These are phyloP conservation scores for Thermothelomyces thermophilus DNA, from an alignment of 2,329 filamentous ascomycete species.

Conservation along the genomic window DNA sequence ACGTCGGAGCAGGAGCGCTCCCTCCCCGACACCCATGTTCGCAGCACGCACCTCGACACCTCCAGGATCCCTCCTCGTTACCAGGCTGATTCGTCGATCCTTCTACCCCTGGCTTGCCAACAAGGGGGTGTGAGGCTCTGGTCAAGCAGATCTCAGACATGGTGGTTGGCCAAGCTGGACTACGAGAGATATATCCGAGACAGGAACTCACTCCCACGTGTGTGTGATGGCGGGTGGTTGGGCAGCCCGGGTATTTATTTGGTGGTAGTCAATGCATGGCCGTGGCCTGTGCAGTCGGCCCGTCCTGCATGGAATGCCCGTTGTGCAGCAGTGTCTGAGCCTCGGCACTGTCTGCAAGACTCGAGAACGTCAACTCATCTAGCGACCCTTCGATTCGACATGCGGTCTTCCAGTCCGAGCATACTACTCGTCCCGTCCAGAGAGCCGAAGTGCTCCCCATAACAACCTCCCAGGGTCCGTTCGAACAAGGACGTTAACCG, in stretches of 20 bases:
- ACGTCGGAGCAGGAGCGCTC: neutral
- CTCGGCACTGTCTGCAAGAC: neutral
- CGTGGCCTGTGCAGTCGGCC: constrained; percentile 1
- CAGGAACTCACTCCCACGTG: constrained; percentile 5
- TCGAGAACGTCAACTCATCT: no score
- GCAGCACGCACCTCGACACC: no score
- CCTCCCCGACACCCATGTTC: no score
- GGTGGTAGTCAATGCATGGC: neutral
- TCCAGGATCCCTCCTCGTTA: no score
- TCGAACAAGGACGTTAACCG: no score
- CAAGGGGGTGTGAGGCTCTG: neutral
- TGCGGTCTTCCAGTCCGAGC: neutral
- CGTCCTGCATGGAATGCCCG: constrained; percentile 1
- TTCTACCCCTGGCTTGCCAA: constrained; percentile 12
- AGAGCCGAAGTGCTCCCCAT: no score
- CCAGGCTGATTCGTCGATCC: constrained; percentile 20
- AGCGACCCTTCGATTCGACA: neutral
- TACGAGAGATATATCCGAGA: constrained; percentile 4
- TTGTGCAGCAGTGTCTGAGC: neutral
- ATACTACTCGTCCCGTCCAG: no score
- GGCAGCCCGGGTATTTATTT: neutral
- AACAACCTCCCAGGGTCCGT: no score
- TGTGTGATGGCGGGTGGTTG: neutral
- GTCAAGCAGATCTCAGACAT: neutral
- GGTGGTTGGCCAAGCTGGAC: constrained; percentile 1